phyloP scores from a whole-genome alignment of 108 stramenopile species.

The Fragilaria crotonensis region DNA sequence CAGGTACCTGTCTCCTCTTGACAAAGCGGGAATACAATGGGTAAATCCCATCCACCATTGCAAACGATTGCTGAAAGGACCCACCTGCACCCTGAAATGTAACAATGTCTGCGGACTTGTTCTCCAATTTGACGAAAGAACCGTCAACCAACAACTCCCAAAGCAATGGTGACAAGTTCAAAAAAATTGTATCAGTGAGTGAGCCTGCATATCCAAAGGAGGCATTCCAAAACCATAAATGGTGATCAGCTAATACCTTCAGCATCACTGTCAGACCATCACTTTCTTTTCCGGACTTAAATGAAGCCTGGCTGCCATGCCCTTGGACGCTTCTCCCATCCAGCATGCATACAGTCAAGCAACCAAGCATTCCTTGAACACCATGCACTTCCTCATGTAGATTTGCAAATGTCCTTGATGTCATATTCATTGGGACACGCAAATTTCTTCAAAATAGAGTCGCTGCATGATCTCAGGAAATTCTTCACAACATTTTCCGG shows the following conservation, averaged over 20 bases:
- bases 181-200: conserved; percentile 9
- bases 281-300: neutral
- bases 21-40: conserved; percentile 13
- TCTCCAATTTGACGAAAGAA: neutral
- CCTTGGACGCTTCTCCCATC: conserved; percentile 15
- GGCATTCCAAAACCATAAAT: conserved; percentile 1
- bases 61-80: conserved; percentile 9
- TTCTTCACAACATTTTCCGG: neutral
- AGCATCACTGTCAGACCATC: conserved; percentile 2
- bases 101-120: neutral
- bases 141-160: conserved; percentile 2
- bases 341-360: conserved; percentile 14
- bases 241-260: conserved; percentile 4
- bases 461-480: neutral
- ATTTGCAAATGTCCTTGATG: conserved; percentile 2
- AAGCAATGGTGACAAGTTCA: conserved; percentile 1
- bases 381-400: conserved; percentile 4
- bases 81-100: too few species aligned
- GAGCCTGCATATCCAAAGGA: conserved; percentile 2
- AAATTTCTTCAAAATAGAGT: conserved; percentile 11
- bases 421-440: neutral
- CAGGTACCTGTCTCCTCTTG: too few species aligned
- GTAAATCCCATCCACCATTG: conserved; percentile 32
- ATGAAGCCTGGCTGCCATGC: conserved; percentile 10
- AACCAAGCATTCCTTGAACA: conserved; percentile 8